Evolutionary conservation across 78 protist species (phyloP).

Genomic region (Pelomyxa schiedti): DNA sequence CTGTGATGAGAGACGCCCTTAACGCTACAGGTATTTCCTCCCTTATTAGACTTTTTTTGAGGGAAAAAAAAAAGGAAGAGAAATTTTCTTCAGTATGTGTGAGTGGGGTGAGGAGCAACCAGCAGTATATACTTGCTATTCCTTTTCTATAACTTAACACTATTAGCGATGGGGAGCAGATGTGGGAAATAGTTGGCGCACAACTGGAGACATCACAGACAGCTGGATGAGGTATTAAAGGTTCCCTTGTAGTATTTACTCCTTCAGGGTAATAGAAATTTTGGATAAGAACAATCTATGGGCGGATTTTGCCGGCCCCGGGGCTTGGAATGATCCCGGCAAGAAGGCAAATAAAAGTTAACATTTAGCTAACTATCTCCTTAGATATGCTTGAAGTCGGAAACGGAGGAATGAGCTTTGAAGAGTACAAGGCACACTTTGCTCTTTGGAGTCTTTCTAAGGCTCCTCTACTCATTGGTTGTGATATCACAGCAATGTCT

Average conservation of each 20-base stretch:
- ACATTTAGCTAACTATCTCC: neutral
- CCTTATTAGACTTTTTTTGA: neutral
- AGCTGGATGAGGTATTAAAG: neutral
- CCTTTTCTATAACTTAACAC: neutral
- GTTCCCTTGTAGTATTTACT: neutral
- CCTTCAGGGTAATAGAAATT: neutral
- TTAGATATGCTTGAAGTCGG: conserved; percentile 44
- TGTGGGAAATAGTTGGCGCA: conserved; percentile 30
- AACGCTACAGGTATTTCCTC: conserved; percentile 16
- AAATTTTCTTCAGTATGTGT: neutral
- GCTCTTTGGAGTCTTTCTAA: conserved; percentile 48
- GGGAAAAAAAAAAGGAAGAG: neutral
- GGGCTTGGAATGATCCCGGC: conserved; percentile 6
- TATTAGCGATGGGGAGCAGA: neutral
- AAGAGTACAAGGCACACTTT: conserved; percentile 31
- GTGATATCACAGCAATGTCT: conserved; percentile 30
- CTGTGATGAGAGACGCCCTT: conserved; percentile 28
- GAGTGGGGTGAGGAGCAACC: neutral
- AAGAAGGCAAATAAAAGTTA: neutral
- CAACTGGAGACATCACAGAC: conserved; percentile 15
- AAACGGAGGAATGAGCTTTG: conserved; percentile 21
- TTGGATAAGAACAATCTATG: neutral
- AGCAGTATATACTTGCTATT: no score
- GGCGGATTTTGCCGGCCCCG: conserved; percentile 1
- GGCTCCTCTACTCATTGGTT: conserved; percentile 60